Conservation (phyloP, 108 stramenopile genomes). For the Nitzschia sp. region DNA sequence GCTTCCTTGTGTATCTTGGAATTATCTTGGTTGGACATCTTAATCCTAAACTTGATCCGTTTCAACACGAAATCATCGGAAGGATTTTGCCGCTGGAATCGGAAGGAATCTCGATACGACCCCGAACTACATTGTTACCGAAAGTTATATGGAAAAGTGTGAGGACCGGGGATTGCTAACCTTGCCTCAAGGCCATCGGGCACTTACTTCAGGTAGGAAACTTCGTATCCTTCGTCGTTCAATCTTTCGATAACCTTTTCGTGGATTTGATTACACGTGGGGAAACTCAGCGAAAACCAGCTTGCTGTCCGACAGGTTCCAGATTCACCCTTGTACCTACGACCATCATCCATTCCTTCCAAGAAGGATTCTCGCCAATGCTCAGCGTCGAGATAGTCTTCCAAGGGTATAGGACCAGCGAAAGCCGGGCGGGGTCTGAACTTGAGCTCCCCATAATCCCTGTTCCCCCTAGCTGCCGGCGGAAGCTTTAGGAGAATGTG, state of each 20-base stretch:
- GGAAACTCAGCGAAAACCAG: background rate
- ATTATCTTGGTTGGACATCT: background rate
- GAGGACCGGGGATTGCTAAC: too few species aligned
- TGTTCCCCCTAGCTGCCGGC: background rate
- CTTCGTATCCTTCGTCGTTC: background rate
- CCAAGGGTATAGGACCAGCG: background rate
- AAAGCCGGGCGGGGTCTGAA: background rate
- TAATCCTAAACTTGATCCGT: conserved; percentile 10
- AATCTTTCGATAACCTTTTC: background rate
- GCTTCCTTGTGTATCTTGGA: conserved; percentile 59
- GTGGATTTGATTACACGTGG: conserved; percentile 1
- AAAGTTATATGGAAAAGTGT: too few species aligned
- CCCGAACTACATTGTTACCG: conserved; percentile 34
- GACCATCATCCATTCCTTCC: background rate
- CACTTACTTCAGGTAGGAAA: background rate
- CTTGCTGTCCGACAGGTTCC: background rate
- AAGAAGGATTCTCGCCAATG: background rate
- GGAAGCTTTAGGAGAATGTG: too few species aligned
- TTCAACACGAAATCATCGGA: conserved; percentile 24
- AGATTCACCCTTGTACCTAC: background rate
- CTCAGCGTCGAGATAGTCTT: background rate
- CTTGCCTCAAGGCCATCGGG: too few species aligned
- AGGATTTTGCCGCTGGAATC: conserved; percentile 25
- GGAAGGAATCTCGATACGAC: conserved; percentile 59
- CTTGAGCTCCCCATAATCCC: background rate